Evolutionary conservation across 2,329 filamentous ascomycete species (phyloP).

Genomic region (Aureobasidium pullulans): DNA sequence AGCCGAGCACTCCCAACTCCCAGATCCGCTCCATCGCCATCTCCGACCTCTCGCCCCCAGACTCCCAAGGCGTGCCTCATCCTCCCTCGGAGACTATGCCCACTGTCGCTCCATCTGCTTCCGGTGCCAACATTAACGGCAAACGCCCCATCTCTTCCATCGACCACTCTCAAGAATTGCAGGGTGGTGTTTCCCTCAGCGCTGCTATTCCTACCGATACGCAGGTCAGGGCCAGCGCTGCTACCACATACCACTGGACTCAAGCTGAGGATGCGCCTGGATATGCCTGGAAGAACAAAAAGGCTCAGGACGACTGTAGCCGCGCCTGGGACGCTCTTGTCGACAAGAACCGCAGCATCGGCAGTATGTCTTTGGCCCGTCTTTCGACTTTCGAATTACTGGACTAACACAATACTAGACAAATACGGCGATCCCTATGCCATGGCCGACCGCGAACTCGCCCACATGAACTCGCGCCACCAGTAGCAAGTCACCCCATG

Average conservation of each 20-base stretch:
- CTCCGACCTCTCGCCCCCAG: slow-evolving; percentile 48
- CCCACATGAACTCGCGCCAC: slow-evolving; percentile 14
- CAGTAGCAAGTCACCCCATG: slow-evolving; percentile 15
- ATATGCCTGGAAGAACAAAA: slow-evolving; percentile 49
- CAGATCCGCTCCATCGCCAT: slow-evolving; percentile 21
- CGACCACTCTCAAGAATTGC: slow-evolving; percentile 23
- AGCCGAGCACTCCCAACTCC: slow-evolving; percentile 33
- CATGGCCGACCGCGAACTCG: slow-evolving; percentile 26
- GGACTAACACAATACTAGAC: slow-evolving; percentile 17
- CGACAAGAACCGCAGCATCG: slow-evolving; percentile 38
- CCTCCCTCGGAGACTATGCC: slow-evolving; percentile 11
- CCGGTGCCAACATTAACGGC: slow-evolving; percentile 29
- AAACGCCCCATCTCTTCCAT: slow-evolving; percentile 30
- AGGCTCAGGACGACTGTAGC: slow-evolving; percentile 49
- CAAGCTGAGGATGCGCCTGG: slow-evolving; percentile 39
- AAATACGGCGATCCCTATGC: slow-evolving; percentile 30
- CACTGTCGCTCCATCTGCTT: slow-evolving; percentile 18
- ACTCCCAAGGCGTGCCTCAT: slow-evolving; percentile 37
- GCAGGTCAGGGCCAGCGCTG: slow-evolving; percentile 22
- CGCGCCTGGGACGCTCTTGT: slow-evolving; percentile 43
- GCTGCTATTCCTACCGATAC: background rate
- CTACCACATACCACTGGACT: slow-evolving; percentile 27
- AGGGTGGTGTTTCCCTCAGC: background rate
- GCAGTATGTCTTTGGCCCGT: slow-evolving; percentile 20
- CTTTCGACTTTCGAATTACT: too few species aligned